Evolutionary conservation across 1,139 yeast species (phyloP).

Genomic region (Candida smagusa): DNA sequence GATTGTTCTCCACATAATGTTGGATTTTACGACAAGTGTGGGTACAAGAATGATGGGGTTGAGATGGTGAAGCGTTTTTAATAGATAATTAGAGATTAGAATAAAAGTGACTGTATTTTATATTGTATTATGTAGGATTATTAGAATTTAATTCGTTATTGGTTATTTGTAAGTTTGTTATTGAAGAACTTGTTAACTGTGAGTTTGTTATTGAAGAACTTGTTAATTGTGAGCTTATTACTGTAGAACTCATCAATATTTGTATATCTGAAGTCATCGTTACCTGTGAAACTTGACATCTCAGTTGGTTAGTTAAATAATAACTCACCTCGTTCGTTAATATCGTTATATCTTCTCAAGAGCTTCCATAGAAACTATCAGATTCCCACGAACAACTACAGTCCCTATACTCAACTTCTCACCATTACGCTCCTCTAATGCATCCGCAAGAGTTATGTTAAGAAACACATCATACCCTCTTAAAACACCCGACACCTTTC

Average conservation of each 20-base stretch:
- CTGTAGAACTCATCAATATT: too few relatives aligned
- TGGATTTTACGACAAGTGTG: slow-evolving; percentile 88
- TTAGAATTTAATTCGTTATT: too few relatives aligned
- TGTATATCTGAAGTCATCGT: too few relatives aligned
- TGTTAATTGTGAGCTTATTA: too few relatives aligned
- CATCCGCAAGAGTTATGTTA: slow-evolving; percentile 72
- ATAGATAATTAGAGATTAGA: too few relatives aligned
- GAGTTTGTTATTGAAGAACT: too few relatives aligned
- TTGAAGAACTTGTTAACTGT: too few relatives aligned
- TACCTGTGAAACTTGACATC: too few relatives aligned
- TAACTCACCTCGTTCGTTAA: slow-evolving; percentile 5
- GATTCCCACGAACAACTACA: slow-evolving; percentile 58
- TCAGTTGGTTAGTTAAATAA: too few relatives aligned
- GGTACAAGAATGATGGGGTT: slow-evolving; percentile 59
- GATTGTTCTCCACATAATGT: slow-evolving; percentile 85
- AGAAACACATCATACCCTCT: slow-evolving; percentile 79
- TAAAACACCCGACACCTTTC: slow-evolving; percentile 69
- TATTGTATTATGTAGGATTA: too few relatives aligned
- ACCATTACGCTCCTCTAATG: slow-evolving; percentile 58
- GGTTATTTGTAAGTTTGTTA: too few relatives aligned
- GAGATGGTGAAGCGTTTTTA: slow-evolving; percentile 56
- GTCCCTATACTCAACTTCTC: slow-evolving; percentile 56
- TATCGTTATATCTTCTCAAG: slow-evolving; percentile 19
- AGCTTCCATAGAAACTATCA: slow-evolving; percentile 54
- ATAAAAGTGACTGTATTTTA: too few relatives aligned